A percentile compares a stretch with the other conserved stretches of the same genome.
Evolutionary conservation across 768 basidiomycete species (phyloP).

Genomic region (Lyophyllum shimeji): DNA sequence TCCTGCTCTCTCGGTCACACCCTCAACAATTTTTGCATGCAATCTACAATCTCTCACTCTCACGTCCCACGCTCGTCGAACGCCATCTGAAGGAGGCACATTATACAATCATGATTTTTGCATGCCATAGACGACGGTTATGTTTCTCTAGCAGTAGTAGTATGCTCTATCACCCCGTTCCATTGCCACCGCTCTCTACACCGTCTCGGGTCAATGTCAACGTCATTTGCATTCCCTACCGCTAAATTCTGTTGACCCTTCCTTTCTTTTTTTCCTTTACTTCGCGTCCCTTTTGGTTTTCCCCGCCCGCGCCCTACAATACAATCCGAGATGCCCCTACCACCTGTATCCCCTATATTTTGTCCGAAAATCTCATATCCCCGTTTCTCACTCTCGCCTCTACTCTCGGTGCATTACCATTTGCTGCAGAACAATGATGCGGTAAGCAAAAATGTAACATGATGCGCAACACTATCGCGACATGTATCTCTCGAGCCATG

Average conservation of each 20-base stretch:
- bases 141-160: constrained; percentile 5
- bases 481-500: too few relatives aligned
- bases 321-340: constrained; percentile 6
- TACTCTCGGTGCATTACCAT: too few relatives aligned
- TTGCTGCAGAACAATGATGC: too few relatives aligned
- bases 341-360: constrained; percentile 20
- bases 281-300: constrained; percentile 1
- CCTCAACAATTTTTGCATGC: constrained; percentile 43
- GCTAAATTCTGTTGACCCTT: constrained; percentile 2
- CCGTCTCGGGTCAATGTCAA: not conserved
- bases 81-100: constrained; percentile 77
- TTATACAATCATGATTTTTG: constrained; percentile 47
- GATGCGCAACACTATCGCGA: too few relatives aligned
- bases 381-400: not conserved
- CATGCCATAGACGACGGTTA: constrained; percentile 57
- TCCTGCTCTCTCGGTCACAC: not conserved
- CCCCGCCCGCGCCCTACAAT: not conserved
- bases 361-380: constrained; percentile 18
- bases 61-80: constrained; percentile 30
- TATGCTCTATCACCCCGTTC: constrained; percentile 13
- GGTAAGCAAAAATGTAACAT: too few relatives aligned
- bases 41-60: constrained; percentile 39
- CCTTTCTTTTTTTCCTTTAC: constrained; percentile 9
- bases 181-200: not conserved
- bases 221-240: constrained; percentile 4